A percentile compares a stretch with the other conserved stretches of the same genome.
These are phyloP conservation scores for Xylariales sp. DNA, from an alignment of 2,329 filamentous ascomycete species.

Conservation along the genomic window DNA sequence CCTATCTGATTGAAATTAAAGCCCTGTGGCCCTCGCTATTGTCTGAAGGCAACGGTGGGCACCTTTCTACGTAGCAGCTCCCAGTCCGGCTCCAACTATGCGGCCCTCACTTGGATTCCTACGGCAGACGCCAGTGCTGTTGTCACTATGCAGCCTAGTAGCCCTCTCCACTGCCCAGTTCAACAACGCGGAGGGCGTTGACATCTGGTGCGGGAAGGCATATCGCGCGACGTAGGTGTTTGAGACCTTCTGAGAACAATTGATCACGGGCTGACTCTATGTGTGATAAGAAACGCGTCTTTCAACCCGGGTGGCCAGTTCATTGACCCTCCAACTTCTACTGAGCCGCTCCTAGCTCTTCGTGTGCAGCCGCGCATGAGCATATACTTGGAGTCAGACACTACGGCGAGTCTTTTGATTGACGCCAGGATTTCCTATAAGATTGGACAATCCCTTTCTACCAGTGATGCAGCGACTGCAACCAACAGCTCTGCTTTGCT, in stretches of 20 bases:
- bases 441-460: slow-evolving; percentile 28
- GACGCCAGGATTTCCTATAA: slow-evolving; percentile 33
- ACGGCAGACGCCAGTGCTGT: too few species aligned
- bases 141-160: too few species aligned
- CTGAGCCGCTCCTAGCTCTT: slow-evolving; percentile 33
- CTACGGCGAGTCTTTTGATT: slow-evolving; percentile 33
- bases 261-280: background rate
- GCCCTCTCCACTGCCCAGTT: slow-evolving; percentile 14
- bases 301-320: slow-evolving; percentile 44
- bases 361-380: slow-evolving; percentile 40
- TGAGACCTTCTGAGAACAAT: background rate
- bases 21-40: too few species aligned
- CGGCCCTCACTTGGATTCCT: too few species aligned
- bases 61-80: too few species aligned
- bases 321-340: slow-evolving; percentile 28
- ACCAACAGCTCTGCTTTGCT: background rate
- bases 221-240: slow-evolving; percentile 31
- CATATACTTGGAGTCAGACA: slow-evolving; percentile 39
- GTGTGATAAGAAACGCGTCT: slow-evolving; percentile 32
- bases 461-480: background rate
- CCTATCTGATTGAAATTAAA: too few species aligned
- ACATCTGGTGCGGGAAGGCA: slow-evolving; percentile 45
- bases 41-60: too few species aligned
- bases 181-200: slow-evolving; percentile 35
- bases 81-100: too few species aligned